These are phyloP conservation scores for Hypoxylon sp. DNA, from an alignment of 2,329 filamentous ascomycete species.

Conservation along the genomic window DNA sequence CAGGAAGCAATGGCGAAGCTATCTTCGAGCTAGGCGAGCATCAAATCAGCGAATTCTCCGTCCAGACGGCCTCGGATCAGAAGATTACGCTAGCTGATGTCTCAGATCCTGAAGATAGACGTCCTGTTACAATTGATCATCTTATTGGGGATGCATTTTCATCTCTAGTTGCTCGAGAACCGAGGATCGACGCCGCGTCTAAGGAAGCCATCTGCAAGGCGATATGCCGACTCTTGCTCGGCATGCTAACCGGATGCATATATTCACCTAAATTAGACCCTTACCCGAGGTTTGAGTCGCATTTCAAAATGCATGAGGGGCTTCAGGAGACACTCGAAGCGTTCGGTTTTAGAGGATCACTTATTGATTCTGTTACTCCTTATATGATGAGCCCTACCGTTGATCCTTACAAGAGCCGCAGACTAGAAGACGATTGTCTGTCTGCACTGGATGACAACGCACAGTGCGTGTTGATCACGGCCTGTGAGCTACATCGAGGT, in stretches of 20 bases:
- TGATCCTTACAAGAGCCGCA: too few species aligned
- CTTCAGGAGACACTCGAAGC: background rate
- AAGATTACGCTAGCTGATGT: background rate
- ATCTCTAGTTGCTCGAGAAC: background rate
- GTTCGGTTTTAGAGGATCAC: background rate
- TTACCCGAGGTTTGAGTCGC: too few species aligned
- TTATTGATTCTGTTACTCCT: background rate
- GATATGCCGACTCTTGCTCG: background rate
- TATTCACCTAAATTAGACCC: too few species aligned
- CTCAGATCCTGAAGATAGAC: background rate
- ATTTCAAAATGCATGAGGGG: background rate
- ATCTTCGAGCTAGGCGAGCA: slow-evolving; percentile 16
- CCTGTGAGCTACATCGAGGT: background rate
- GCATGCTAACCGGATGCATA: background rate
- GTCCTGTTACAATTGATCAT: background rate
- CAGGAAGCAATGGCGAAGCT: background rate
- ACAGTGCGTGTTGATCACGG: background rate
- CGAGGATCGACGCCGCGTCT: background rate
- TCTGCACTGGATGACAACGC: background rate
- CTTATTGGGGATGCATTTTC: background rate
- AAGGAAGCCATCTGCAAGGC: background rate
- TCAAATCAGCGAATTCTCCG: background rate
- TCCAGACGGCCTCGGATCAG: background rate
- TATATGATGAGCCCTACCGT: too few species aligned
- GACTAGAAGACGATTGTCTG: background rate